These are phyloP conservation scores for Cercospora zeina DNA, from an alignment of 2,329 filamentous ascomycete genomes.

Conservation along the genomic window DNA sequence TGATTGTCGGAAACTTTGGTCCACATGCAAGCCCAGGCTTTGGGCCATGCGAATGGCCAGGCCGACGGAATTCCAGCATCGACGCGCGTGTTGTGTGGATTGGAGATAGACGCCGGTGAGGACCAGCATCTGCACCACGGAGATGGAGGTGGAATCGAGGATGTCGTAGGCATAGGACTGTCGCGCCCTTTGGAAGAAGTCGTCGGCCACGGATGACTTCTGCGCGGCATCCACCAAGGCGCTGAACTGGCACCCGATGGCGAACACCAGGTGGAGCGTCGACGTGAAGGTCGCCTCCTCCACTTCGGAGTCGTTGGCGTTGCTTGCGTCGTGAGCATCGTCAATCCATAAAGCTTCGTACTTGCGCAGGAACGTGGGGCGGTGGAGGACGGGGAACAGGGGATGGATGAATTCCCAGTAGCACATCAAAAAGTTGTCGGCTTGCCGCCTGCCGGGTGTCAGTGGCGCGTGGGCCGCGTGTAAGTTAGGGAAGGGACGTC, in stretches of 20 bases:
- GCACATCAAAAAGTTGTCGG: conserved; percentile 33
- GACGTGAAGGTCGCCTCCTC: conserved; percentile 34
- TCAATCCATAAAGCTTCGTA: conserved; percentile 32
- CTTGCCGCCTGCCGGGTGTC: conserved; percentile 24
- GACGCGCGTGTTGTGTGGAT: conserved; percentile 33
- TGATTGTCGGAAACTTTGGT: conserved; percentile 54
- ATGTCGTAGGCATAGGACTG: conserved; percentile 34
- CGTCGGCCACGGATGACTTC: conserved; percentile 31
- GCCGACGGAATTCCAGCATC: conserved; percentile 35
- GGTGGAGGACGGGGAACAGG: conserved; percentile 34
- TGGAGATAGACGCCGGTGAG: conserved; percentile 33
- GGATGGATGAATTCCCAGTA: conserved; percentile 36
- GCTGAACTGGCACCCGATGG: conserved; percentile 34
- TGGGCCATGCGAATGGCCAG: conserved; percentile 62
- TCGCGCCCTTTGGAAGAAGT: conserved; percentile 34
- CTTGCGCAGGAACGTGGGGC: conserved; percentile 31
- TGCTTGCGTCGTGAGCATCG: conserved; percentile 12
- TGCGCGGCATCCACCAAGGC: conserved; percentile 29
- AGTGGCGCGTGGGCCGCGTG: not conserved
- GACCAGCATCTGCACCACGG: conserved; percentile 32
- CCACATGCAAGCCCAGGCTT: conserved; percentile 66
- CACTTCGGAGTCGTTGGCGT: conserved; percentile 21
- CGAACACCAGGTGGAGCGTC: conserved; percentile 34
- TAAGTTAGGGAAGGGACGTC: not conserved
- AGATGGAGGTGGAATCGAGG: conserved; percentile 32